Evolutionary conservation across 139 green algal genomes (phyloP), one percentile per base, ranked within the genome.

Genomic region (Marvania coccoides): DNA sequence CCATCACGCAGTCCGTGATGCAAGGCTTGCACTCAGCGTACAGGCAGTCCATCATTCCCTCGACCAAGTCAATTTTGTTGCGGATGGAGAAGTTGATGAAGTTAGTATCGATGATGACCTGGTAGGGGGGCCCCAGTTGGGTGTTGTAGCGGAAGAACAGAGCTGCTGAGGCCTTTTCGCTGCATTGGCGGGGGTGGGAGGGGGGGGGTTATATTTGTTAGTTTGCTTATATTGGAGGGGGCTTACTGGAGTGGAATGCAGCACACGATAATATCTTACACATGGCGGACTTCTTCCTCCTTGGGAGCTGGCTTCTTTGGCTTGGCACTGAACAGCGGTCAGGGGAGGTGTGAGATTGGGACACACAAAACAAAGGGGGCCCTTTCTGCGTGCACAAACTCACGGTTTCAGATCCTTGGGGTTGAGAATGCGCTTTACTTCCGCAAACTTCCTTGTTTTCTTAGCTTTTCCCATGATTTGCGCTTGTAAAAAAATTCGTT

Each of bases 41-140:
- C 51, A 99, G 78, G 82, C 95, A 99, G 80, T 99, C 95, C 85
- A 98, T 91, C 91, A 97, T 97, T 73, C 89, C 91, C 57, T 93
- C 73, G 13, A 94, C 82, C 35, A 96, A 65, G 70, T 97, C 91
- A 34, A 97, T 88, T 86, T 99, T 99, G 84, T 98, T 99, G 51
- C 94, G 90, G 58, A 99, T 97, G 55, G 88, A 95, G 65, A 99
- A 98, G 72, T 99, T 99, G 76, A 99, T 99, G 83, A 99, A 99
- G 83, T 99, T 99, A 56, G 95, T 99, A 65, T 99, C 95, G 14
- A 99, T 81, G 6, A 99, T 73, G 24, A 99, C 88, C 46, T 74
- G 61, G 77, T 99, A 99, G 23, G 95, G 95, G 23, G 94, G 95
- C 1, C 95, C 95, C 14, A 99, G 81, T 70, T 96, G 87, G 9